Evolutionary conservation across 768 basidiomycete genomes (phyloP).

Genomic region (Xerocomellus amylosporus): DNA sequence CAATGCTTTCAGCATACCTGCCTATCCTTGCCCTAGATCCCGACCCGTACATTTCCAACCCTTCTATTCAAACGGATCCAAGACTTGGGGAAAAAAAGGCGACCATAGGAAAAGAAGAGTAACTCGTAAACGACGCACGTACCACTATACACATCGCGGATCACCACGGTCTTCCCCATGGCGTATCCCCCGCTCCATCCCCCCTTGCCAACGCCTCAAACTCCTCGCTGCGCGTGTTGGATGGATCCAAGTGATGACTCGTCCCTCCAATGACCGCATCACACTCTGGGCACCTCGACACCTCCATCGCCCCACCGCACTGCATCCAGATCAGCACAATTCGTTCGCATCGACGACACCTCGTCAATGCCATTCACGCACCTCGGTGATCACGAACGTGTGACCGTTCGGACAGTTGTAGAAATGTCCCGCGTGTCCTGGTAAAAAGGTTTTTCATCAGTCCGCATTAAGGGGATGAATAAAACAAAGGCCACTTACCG

Average conservation of each 20-base stretch:
- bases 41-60: neutral
- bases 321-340: slow-evolving; percentile 22
- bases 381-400: slow-evolving; percentile 56
- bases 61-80: neutral
- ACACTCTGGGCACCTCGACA: slow-evolving; percentile 55
- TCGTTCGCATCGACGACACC: neutral
- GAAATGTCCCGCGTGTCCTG: slow-evolving; percentile 44
- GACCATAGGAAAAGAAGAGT: neutral
- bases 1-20: too few relatives aligned
- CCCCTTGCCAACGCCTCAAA: slow-evolving; percentile 43
- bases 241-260: slow-evolving; percentile 37
- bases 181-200: slow-evolving; percentile 27
- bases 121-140: neutral
- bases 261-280: slow-evolving; percentile 50
- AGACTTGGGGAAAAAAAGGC: too few relatives aligned
- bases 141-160: neutral
- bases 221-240: slow-evolving; percentile 47
- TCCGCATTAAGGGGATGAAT: neutral
- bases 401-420: slow-evolving; percentile 60
- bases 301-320: slow-evolving; percentile 59
- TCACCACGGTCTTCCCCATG: slow-evolving; percentile 29
- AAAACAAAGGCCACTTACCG: slow-evolving; percentile 29
- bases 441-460: neutral
- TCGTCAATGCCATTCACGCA: slow-evolving; percentile 18
- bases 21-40: too few relatives aligned